Evolutionary conservation across 1,284 basidiomycete species (phyloP).

Genomic region (Moniliella sp.): DNA sequence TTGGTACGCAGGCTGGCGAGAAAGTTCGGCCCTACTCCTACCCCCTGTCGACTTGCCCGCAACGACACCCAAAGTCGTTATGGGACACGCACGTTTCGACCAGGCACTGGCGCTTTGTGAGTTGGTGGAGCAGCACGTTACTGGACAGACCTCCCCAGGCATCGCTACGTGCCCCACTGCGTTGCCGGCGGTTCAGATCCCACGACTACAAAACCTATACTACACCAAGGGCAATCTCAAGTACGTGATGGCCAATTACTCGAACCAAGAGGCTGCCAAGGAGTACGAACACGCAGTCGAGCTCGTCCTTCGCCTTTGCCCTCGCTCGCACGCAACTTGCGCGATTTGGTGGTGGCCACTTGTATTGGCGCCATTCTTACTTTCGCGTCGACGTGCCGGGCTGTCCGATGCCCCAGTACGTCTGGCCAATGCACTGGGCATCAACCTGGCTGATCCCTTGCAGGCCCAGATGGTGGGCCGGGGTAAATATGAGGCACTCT

Average conservation of each 20-base stretch:
- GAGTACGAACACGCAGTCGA: slow-evolving; percentile 36
- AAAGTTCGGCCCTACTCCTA: slow-evolving; percentile 7
- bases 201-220: slow-evolving; percentile 37
- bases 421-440: slow-evolving; percentile 12
- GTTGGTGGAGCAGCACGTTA: slow-evolving; percentile 21
- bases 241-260: slow-evolving; percentile 18
- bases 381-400: slow-evolving; percentile 15
- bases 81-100: slow-evolving; percentile 15
- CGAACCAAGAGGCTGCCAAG: slow-evolving; percentile 13
- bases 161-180: slow-evolving; percentile 15
- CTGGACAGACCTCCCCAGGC: slow-evolving; percentile 9
- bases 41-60: too few species aligned
- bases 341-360: slow-evolving; percentile 22
- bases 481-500: slow-evolving; percentile 11
- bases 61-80: too few species aligned
- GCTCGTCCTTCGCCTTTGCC: slow-evolving; percentile 11
- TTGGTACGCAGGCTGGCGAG: background rate
- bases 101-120: slow-evolving; percentile 36
- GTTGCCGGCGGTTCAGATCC: slow-evolving; percentile 33
- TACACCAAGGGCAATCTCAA: slow-evolving; percentile 38
- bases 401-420: too few species aligned
- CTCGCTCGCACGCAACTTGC: too few species aligned
- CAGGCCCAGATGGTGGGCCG: slow-evolving; percentile 9
- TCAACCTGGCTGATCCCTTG: slow-evolving; percentile 11
- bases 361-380: slow-evolving; percentile 20